Conservation (phyloP, 768 basidiomycete species). For the Pleurotus eryngii region DNA sequence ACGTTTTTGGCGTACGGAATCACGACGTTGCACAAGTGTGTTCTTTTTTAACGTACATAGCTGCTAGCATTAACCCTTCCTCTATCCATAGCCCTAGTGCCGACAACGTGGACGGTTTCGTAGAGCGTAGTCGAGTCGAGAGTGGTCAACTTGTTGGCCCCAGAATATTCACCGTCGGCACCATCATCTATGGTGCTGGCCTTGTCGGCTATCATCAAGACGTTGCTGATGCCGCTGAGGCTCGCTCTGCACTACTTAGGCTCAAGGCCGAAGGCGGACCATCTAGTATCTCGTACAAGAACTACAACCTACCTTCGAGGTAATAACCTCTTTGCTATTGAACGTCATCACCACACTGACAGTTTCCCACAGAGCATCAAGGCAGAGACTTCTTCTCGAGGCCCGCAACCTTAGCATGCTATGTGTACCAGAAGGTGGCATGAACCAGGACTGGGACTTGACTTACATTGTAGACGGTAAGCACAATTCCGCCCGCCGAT, state of each 20-base stretch:
- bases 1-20: conserved; percentile 76
- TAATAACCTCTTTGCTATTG: conserved; percentile 15
- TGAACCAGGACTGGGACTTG: conserved; percentile 78
- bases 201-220: conserved; percentile 50
- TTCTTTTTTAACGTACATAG: too few species aligned
- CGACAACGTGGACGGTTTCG: conserved; percentile 56
- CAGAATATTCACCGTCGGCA: conserved; percentile 69
- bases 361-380: conserved; percentile 40
- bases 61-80: too few species aligned
- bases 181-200: conserved; percentile 59
- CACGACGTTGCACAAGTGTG: conserved; percentile 74
- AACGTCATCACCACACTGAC: background rate
- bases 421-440: conserved; percentile 75
- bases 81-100: conserved; percentile 53
- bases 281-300: conserved; percentile 73
- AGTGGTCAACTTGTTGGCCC: conserved; percentile 67
- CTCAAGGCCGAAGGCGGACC: conserved; percentile 73
- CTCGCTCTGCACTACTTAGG: conserved; percentile 59
- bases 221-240: conserved; percentile 59
- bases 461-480: conserved; percentile 77
- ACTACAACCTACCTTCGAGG: conserved; percentile 70
- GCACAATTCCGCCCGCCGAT: conserved; percentile 3
- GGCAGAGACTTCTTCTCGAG: conserved; percentile 61
- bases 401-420: conserved; percentile 64
- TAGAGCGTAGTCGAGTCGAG: conserved; percentile 67